phyloP scores from a whole-genome alignment of 352 stramenopile species.

The Phytophthora meadii region DNA sequence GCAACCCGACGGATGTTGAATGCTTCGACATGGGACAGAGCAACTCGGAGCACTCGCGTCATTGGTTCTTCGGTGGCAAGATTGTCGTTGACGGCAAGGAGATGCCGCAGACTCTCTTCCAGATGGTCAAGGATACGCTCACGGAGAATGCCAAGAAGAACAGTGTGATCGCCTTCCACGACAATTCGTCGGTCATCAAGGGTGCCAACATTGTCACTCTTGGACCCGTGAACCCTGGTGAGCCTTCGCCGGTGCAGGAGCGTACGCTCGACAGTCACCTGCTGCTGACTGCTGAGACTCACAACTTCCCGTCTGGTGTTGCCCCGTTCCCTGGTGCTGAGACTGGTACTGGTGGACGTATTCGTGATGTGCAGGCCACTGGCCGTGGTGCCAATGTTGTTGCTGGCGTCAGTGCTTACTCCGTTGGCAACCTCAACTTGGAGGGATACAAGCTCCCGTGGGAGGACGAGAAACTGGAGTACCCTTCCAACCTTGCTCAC shows the following conservation, averaged over 20 bases:
- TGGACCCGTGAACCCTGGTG: conserved; percentile 62
- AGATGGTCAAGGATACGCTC: conserved; percentile 99
- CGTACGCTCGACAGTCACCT: conserved; percentile 92
- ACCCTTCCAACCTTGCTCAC: conserved; percentile 90
- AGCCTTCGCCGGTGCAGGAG: conserved; percentile 73
- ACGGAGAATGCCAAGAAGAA: conserved; percentile 92
- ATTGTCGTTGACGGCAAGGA: conserved; percentile 98
- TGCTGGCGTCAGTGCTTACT: conserved; percentile 91
- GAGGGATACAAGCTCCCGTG: conserved; percentile 97
- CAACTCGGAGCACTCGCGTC: conserved; percentile 99
- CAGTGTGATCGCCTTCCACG: conserved; percentile 99
- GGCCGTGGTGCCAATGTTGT: conserved; percentile 96
- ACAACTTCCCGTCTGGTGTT: conserved; percentile 99
- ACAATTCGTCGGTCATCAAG: conserved; percentile 98
- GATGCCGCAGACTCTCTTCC: conserved; percentile 97
- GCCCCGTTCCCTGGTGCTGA: conserved; percentile 96
- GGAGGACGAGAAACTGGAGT: conserved; percentile 94
- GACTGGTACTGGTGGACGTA: conserved; percentile 97
- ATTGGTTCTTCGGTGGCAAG: conserved; percentile 99
- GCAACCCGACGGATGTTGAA: conserved; percentile 99
- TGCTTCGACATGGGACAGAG: conserved; percentile 99
- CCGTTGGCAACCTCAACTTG: conserved; percentile 96
- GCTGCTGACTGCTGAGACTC: conserved; percentile 98
- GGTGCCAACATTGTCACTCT: conserved; percentile 93
- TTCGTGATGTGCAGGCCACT: conserved; percentile 99